These are phyloP conservation scores for Lachnellula willkommii DNA, from an alignment of 2,329 filamentous ascomycete species.

Conservation along the genomic window DNA sequence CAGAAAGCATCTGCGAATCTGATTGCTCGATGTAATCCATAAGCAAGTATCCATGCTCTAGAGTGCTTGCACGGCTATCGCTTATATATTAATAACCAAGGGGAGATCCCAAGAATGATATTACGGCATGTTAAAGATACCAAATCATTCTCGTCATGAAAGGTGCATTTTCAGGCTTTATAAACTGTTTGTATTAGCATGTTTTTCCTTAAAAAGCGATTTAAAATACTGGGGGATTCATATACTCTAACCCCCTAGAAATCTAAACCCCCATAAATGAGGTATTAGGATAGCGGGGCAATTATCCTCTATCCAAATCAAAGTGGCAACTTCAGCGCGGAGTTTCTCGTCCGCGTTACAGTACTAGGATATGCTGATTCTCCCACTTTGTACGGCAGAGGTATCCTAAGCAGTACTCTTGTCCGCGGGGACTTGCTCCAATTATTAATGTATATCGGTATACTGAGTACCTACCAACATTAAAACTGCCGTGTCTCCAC, in stretches of 20 bases:
- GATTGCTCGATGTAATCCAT: slow-evolving; percentile 28
- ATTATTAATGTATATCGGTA: slow-evolving; percentile 21
- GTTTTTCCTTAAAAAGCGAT: slow-evolving; percentile 2
- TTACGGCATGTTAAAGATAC: slow-evolving; percentile 21
- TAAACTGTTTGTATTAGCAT: slow-evolving; percentile 14
- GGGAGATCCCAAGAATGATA: slow-evolving; percentile 21
- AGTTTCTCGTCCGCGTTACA: too few relatives aligned
- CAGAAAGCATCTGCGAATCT: slow-evolving; percentile 24
- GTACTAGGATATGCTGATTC: too few relatives aligned
- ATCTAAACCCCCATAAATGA: background rate
- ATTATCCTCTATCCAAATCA: slow-evolving; percentile 34
- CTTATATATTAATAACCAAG: slow-evolving; percentile 26
- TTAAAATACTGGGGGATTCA: slow-evolving; percentile 2
- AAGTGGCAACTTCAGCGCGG: too few relatives aligned
- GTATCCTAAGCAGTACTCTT: slow-evolving; percentile 14
- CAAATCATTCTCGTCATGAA: slow-evolving; percentile 20
- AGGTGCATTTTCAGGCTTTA: slow-evolving; percentile 10
- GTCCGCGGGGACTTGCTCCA: slow-evolving; percentile 2
- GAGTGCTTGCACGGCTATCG: slow-evolving; percentile 8
- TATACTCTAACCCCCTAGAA: slow-evolving; percentile 29
- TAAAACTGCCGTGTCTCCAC: slow-evolving; percentile 33
- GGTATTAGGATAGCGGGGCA: slow-evolving; percentile 35
- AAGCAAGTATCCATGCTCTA: slow-evolving; percentile 29
- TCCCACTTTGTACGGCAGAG: too few relatives aligned
- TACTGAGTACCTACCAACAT: slow-evolving; percentile 27